Percentiles rank a stretch among this genome's conserved stretches.
These are phyloP conservation scores for Physcomitrium patens DNA, from an alignment of 225 moss, liverwort and hornwort species.

Conservation along the genomic window DNA sequence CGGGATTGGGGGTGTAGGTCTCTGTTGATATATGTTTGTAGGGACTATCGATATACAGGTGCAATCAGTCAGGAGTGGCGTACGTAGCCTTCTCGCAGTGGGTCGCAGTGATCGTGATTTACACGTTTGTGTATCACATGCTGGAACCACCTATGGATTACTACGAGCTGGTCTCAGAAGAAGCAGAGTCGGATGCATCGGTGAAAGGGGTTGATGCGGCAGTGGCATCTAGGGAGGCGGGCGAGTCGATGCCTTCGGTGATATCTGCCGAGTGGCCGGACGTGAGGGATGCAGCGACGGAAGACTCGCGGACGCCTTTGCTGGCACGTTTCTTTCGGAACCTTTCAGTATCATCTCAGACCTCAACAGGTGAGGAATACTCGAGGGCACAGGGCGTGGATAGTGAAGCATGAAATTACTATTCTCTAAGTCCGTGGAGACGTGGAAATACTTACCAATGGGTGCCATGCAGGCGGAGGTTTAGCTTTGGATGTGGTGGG, in stretches of 20 bases:
- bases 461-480: too few species aligned
- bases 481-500: too few species aligned
- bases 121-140: slow-evolving; percentile 95
- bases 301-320: slow-evolving; percentile 70
- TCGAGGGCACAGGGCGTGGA: too few species aligned
- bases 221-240: slow-evolving; percentile 29
- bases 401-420: too few species aligned
- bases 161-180: slow-evolving; percentile 60
- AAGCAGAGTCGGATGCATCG: slow-evolving; percentile 36
- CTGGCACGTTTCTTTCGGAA: slow-evolving; percentile 71
- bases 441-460: too few species aligned
- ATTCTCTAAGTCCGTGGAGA: too few species aligned
- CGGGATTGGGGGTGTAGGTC: too few species aligned
- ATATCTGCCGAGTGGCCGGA: slow-evolving; percentile 92
- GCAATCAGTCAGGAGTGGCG: slow-evolving; percentile 83
- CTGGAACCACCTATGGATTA: slow-evolving; percentile 83
- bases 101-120: slow-evolving; percentile 85
- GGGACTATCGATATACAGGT: slow-evolving; percentile 32
- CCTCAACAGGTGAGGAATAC: slow-evolving; percentile 25
- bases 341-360: slow-evolving; percentile 44
- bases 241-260: slow-evolving; percentile 51
- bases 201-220: slow-evolving; percentile 30
- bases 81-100: slow-evolving; percentile 91
- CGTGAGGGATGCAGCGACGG: slow-evolving; percentile 54
- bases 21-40: too few species aligned